A percentile compares a stretch with the other conserved stretches of the same genome.
Evolutionary conservation across 2,329 filamentous ascomycete species (phyloP).

Genomic region (Catunica adiposa): DNA sequence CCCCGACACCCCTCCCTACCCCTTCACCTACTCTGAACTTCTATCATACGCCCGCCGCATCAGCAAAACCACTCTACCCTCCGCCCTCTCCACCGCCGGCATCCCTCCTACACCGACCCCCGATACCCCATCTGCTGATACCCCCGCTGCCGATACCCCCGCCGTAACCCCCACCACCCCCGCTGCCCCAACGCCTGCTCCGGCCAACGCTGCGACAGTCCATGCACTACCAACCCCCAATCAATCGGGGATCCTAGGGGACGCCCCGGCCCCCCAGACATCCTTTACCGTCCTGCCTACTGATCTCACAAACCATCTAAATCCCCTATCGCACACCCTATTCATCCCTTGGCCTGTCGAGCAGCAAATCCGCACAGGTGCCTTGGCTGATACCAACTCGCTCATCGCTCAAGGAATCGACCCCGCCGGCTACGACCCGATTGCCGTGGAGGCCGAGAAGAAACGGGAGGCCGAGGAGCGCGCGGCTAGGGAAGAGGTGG

Average conservation of each 20-base stretch:
- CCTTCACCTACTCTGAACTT: constrained; percentile 54
- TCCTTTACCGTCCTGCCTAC: constrained; percentile 31
- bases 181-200: not conserved
- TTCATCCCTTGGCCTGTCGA: constrained; percentile 68
- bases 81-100: constrained; percentile 25
- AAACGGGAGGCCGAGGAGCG: constrained; percentile 34
- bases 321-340: constrained; percentile 37
- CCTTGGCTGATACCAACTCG: constrained; percentile 46
- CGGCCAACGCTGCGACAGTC: too few species aligned
- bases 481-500: constrained; percentile 30
- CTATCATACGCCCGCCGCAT: constrained; percentile 66
- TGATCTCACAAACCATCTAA: constrained; percentile 32
- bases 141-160: constrained; percentile 21
- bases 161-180: constrained; percentile 17
- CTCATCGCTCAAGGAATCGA: constrained; percentile 46
- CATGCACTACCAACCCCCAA: constrained; percentile 14
- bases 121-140: constrained; percentile 20
- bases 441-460: constrained; percentile 34
- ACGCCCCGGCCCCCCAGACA: constrained; percentile 16
- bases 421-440: constrained; percentile 42
- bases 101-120: constrained; percentile 17
- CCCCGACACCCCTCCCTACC: constrained; percentile 32
- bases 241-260: constrained; percentile 17
- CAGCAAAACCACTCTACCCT: constrained; percentile 59
- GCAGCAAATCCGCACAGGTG: constrained; percentile 50